A percentile compares a stretch with the other conserved stretches of the same genome.
Evolutionary conservation across 2,329 filamentous ascomycete species (phyloP).

Genomic region (Talaromyces funiculosus): DNA sequence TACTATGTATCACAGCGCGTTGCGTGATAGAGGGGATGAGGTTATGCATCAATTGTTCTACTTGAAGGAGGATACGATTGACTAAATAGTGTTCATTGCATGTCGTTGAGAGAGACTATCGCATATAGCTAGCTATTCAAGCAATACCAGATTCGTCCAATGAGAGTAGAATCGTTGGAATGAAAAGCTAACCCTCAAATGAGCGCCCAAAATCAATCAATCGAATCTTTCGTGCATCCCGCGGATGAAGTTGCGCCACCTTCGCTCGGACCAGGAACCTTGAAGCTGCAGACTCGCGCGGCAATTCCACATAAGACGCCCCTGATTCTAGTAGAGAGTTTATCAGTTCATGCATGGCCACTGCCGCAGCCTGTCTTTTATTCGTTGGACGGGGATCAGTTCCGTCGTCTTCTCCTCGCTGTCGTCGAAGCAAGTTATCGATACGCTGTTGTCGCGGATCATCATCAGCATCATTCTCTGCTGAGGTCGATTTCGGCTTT

Average conservation of each 20-base stretch:
- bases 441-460: slow-evolving; percentile 44
- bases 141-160: background rate
- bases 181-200: slow-evolving; percentile 21
- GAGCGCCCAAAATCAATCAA: slow-evolving; percentile 49
- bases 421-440: slow-evolving; percentile 44
- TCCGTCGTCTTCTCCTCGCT: slow-evolving; percentile 22
- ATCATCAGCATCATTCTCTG: slow-evolving; percentile 27
- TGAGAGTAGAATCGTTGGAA: background rate
- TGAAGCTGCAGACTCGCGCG: slow-evolving; percentile 48
- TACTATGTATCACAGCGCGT: slow-evolving; percentile 76
- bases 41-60: slow-evolving; percentile 71
- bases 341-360: slow-evolving; percentile 45
- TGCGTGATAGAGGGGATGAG: slow-evolving; percentile 68
- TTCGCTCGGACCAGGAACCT: slow-evolving; percentile 51
- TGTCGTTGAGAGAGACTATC: background rate
- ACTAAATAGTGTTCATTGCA: slow-evolving; percentile 32
- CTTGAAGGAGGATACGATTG: slow-evolving; percentile 64
- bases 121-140: background rate
- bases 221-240: slow-evolving; percentile 47
- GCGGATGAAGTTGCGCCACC: slow-evolving; percentile 52
- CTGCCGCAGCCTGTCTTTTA: slow-evolving; percentile 45
- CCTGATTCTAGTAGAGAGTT: slow-evolving; percentile 42
- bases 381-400: slow-evolving; percentile 25
- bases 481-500: slow-evolving; percentile 23
- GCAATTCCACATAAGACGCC: slow-evolving; percentile 45